Percentiles rank a stretch among this genome's conserved stretches.
These are phyloP conservation scores for Penicillium sp. DNA, from an alignment of 2,329 filamentous ascomycete species.

Conservation along the genomic window DNA sequence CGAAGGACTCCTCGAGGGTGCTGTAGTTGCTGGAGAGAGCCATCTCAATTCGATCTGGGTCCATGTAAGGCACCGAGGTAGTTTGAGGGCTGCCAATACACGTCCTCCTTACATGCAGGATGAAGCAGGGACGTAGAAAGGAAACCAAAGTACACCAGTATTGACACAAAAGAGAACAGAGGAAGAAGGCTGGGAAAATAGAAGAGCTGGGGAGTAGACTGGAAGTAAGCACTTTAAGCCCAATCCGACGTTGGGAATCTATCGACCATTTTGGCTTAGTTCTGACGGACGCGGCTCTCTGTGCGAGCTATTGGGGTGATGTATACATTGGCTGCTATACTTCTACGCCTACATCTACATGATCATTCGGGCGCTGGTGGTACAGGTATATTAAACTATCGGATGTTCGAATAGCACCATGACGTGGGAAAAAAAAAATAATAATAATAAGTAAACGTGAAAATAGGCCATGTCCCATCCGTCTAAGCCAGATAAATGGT, in stretches of 20 bases:
- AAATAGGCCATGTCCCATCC: neutral
- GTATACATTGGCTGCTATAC: neutral
- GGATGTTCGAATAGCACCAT: slow-evolving; percentile 24
- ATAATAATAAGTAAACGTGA: slow-evolving; percentile 9
- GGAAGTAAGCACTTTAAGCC: no score
- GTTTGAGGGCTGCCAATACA: no score
- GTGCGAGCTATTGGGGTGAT: no score
- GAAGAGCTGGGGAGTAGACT: no score
- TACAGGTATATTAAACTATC: slow-evolving; percentile 29
- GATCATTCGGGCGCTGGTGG: slow-evolving; percentile 10
- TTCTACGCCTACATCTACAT: neutral
- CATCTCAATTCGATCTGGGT: slow-evolving; percentile 10
- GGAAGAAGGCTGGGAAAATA: no score
- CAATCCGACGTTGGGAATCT: no score
- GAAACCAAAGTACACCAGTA: no score
- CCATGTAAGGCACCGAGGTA: slow-evolving; percentile 14
- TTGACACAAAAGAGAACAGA: no score
- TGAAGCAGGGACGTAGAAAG: neutral
- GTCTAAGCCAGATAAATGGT: slow-evolving; percentile 2
- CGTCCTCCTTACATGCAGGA: neutral
- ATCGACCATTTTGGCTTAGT: no score
- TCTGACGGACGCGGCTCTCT: no score
- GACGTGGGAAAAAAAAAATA: slow-evolving; percentile 16
- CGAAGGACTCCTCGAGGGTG: neutral
- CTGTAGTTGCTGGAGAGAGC: slow-evolving; percentile 1